Evolutionary conservation across 768 basidiomycete genomes (phyloP).

Genomic region (Collybia mongolica): DNA sequence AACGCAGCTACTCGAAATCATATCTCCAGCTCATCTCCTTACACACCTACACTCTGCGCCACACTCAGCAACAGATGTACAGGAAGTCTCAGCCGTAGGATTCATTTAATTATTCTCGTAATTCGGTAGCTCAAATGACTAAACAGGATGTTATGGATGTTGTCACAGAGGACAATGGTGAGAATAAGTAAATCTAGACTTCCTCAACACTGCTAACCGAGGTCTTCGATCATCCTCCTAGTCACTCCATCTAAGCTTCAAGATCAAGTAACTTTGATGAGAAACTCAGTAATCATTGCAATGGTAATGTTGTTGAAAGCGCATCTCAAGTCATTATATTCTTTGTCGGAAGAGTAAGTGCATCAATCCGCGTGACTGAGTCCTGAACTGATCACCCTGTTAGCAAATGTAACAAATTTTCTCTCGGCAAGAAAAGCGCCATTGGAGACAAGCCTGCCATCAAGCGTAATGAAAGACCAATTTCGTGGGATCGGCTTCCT

Average conservation of each 20-base stretch:
- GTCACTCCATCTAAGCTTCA: conserved; percentile 7
- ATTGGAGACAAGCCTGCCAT: conserved; percentile 80
- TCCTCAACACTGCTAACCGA: neutral
- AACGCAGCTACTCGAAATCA: conserved; percentile 73
- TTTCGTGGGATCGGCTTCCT: conserved; percentile 74
- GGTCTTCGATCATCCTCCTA: neutral
- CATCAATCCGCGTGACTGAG: neutral
- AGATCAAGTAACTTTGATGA: conserved; percentile 39
- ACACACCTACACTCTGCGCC: conserved; percentile 49
- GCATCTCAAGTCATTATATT: conserved; percentile 81
- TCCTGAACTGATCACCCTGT: neutral
- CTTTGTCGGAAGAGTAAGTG: conserved; percentile 87
- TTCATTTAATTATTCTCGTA: neutral
- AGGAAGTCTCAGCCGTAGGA: conserved; percentile 10
- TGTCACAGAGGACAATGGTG: conserved; percentile 4
- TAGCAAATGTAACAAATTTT: conserved; percentile 92
- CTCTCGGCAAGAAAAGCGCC: conserved; percentile 85
- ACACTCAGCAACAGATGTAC: conserved; percentile 7
- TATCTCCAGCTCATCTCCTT: conserved; percentile 71
- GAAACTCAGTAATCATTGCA: conserved; percentile 75
- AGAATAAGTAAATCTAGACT: neutral
- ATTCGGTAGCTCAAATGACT: too few species aligned
- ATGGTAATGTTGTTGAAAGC: conserved; percentile 87
- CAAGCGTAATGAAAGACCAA: conserved; percentile 57
- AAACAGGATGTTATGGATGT: conserved; percentile 17